These are phyloP conservation scores for Carex scoparia DNA, from an alignment of 176 grass and related monocot species.

Conservation along the genomic window DNA sequence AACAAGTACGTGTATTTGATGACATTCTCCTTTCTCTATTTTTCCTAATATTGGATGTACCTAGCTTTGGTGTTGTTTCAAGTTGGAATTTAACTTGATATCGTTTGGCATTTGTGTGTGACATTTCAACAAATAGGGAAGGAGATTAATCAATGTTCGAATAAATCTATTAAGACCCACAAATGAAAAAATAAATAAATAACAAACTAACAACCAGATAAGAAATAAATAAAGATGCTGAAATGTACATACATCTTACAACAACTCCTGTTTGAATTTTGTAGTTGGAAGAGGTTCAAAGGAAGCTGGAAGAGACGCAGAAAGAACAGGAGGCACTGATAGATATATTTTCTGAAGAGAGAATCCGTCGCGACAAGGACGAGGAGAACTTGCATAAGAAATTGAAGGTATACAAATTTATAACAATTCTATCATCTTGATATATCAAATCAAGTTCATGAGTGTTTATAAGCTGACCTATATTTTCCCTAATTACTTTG, in stretches of 20 bases:
- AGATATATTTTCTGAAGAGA: conserved; percentile 93
- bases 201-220: not conserved
- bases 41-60: conserved; percentile 1
- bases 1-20: conserved; percentile 49
- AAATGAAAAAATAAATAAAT: not conserved
- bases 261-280: not conserved
- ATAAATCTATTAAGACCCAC: not conserved
- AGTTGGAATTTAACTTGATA: not conserved
- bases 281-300: conserved; percentile 68
- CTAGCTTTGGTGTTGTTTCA: not conserved
- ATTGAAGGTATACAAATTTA: conserved; percentile 54
- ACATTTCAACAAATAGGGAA: not conserved
- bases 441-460: not conserved
- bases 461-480: not conserved
- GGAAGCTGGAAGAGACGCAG: conserved; percentile 60
- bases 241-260: not conserved
- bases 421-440: not conserved
- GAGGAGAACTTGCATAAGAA: conserved; percentile 77
- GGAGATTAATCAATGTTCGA: not conserved
- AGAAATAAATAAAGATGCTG: not conserved
- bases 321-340: conserved; percentile 94
- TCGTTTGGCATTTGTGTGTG: not conserved
- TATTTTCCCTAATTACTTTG: not conserved
- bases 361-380: conserved; percentile 60
- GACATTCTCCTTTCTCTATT: not conserved